Evolutionary conservation across 768 basidiomycete genomes (phyloP).

Genomic region (Multifurca ochricompacta): DNA sequence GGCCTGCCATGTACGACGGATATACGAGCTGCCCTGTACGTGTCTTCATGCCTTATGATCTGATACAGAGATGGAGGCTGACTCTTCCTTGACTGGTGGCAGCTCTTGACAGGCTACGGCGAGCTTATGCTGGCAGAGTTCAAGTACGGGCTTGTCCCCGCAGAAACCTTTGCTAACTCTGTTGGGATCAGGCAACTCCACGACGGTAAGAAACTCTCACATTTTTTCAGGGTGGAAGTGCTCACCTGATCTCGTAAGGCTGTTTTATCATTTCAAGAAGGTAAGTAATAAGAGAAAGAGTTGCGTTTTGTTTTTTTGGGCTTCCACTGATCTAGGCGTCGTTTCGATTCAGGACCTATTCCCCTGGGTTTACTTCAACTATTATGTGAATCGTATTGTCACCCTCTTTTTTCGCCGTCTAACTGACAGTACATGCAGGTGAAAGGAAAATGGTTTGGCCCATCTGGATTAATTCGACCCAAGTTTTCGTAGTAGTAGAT

Average conservation of each 20-base stretch:
- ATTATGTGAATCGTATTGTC: constrained; percentile 17
- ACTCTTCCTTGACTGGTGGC: background rate
- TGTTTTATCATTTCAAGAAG: constrained; percentile 43
- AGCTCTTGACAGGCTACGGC: constrained; percentile 78
- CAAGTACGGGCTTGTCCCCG: constrained; percentile 82
- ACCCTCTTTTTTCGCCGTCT: no score
- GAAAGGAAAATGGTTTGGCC: constrained; percentile 29
- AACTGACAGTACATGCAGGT: constrained; percentile 13
- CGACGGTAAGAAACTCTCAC: constrained; percentile 45
- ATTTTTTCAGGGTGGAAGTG: background rate
- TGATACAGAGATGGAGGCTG: constrained; percentile 5
- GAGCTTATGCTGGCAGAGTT: constrained; percentile 87
- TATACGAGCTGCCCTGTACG: constrained; percentile 83
- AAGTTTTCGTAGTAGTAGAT: constrained; percentile 1
- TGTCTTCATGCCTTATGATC: constrained; percentile 14
- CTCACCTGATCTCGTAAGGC: no score
- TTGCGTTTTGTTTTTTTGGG: background rate
- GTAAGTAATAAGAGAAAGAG: constrained; percentile 1
- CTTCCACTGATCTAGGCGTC: background rate
- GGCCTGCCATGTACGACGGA: constrained; percentile 72
- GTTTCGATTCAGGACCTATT: constrained; percentile 28
- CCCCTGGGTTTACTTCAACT: constrained; percentile 30
- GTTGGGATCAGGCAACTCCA: constrained; percentile 70
- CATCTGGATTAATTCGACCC: constrained; percentile 23
- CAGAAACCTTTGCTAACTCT: constrained; percentile 70